Conservation (phyloP, 2,329 filamentous ascomycete genomes). For the Xylariaceae sp. region DNA sequence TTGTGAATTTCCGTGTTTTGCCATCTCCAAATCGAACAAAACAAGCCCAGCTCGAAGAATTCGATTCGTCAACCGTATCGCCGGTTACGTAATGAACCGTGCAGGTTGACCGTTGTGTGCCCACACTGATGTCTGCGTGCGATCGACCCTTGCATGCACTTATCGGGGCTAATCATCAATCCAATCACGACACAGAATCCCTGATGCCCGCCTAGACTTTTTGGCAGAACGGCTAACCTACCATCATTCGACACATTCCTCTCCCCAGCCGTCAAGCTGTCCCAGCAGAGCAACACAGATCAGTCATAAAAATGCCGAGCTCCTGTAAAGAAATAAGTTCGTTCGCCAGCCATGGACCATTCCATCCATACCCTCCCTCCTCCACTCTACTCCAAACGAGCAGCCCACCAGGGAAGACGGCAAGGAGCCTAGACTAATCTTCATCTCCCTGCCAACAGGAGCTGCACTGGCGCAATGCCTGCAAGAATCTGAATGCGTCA, state of each 20-base stretch:
- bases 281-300: neutral
- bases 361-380: neutral
- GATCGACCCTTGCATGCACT: constrained; percentile 1
- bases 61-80: too few relatives aligned
- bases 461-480: constrained; percentile 90
- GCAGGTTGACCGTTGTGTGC: neutral
- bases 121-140: neutral
- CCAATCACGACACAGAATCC: constrained; percentile 7
- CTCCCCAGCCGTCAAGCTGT: neutral
- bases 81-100: neutral
- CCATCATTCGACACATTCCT: constrained; percentile 2
- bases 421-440: neutral
- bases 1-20: too few relatives aligned
- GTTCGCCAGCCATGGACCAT: constrained; percentile 32
- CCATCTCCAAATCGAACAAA: too few relatives aligned
- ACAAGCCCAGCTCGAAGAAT: too few relatives aligned
- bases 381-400: neutral
- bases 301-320: constrained; percentile 65
- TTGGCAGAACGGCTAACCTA: neutral
- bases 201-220: neutral
- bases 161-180: constrained; percentile 1
- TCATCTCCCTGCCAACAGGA: constrained; percentile 49
- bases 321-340: constrained; percentile 95
- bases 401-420: neutral
- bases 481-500: constrained; percentile 92